Evolutionary conservation across 2,329 filamentous ascomycete genomes (phyloP).

Genomic region (Trichoderma citrinoviride): DNA sequence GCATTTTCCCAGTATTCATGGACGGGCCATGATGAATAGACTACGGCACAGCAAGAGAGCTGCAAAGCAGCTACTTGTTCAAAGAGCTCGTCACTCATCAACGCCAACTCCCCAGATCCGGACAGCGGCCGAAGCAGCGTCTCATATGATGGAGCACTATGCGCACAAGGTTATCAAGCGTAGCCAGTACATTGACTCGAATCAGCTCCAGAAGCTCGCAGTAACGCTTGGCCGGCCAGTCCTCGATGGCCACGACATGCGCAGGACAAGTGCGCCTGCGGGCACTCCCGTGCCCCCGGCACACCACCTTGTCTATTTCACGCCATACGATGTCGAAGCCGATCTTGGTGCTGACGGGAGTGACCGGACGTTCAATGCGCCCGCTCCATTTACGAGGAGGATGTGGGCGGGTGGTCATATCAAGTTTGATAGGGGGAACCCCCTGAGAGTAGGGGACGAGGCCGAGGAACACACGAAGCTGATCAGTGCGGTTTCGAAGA

Average conservation of each 20-base stretch:
- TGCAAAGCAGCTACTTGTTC: neutral
- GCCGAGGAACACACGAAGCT: constrained; percentile 57
- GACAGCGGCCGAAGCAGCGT: constrained; percentile 33
- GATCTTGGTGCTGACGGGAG: constrained; percentile 60
- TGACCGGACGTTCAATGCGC: constrained; percentile 58
- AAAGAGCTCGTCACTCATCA: neutral
- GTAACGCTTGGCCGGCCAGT: constrained; percentile 53
- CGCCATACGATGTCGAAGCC: constrained; percentile 52
- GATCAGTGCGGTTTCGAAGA: constrained; percentile 53
- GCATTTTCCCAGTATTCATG: neutral
- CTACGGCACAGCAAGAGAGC: neutral
- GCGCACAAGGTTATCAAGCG: constrained; percentile 30
- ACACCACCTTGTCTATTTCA: constrained; percentile 65
- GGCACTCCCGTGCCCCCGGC: constrained; percentile 56
- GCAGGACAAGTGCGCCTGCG: constrained; percentile 26
- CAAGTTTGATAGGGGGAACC: constrained; percentile 25
- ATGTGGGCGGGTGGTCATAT: constrained; percentile 68
- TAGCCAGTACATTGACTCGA: constrained; percentile 56
- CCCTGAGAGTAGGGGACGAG: constrained; percentile 52
- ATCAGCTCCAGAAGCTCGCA: constrained; percentile 61
- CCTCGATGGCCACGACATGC: constrained; percentile 41
- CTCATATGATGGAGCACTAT: constrained; percentile 35
- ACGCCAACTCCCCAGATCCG: constrained; percentile 17
- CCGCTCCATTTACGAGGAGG: constrained; percentile 57
- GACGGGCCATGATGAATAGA: neutral